Base-by-base conservation (phyloP, 176 grass and related monocot genomes). In the Leersia perrieri region DNA sequence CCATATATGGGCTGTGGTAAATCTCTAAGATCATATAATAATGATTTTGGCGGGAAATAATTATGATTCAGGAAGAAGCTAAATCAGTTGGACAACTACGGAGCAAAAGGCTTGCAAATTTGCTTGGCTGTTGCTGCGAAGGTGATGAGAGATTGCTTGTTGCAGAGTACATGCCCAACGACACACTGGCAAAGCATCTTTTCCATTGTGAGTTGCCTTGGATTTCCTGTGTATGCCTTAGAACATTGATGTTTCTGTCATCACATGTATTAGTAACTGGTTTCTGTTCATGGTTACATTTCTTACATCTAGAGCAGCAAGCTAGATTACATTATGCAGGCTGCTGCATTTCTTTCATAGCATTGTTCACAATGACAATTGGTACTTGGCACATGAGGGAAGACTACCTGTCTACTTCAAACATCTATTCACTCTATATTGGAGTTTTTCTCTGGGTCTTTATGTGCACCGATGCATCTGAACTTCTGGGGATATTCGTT, bases 101-200 rank as follows among this genome's bases (percentile, higher is more conserved):
- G 38, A 98, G 81, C 80, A 85, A 88, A 61, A 95, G 92, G 76
- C 83, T 98, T 55, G 90, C 86, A 66, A 98, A 98, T 86, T 86
- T 98, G 84, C 88, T 98, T 34, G 96, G 96, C 31, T 98, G 92
- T 77, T 98, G 96, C 82, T 98, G 86, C 38, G 96, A 95, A 90
- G 96, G 96, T 77, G 88, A 95, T 4, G 96, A 98, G 87, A 98
- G 96, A 74, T 86, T 98, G 76, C 96, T 98, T 70, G 96, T 98
- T 34, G 96, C 96, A 58, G 96, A 98, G 80, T 98, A 93, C 83
- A 93, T 98, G 96, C 88, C 96, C 79, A 98, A 95, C 20, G 92
- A 98, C 69, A 98, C 96, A 27, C 90, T 98, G 35, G 90, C 96
- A 27, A 95, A 98, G 67, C 96, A 93, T 60, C 96, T 98, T 82